Evolutionary conservation across 2,329 filamentous ascomycete species (phyloP), one percentile per base, ranked within the genome.

Genomic region (Boeremia lycopersici): DNA sequence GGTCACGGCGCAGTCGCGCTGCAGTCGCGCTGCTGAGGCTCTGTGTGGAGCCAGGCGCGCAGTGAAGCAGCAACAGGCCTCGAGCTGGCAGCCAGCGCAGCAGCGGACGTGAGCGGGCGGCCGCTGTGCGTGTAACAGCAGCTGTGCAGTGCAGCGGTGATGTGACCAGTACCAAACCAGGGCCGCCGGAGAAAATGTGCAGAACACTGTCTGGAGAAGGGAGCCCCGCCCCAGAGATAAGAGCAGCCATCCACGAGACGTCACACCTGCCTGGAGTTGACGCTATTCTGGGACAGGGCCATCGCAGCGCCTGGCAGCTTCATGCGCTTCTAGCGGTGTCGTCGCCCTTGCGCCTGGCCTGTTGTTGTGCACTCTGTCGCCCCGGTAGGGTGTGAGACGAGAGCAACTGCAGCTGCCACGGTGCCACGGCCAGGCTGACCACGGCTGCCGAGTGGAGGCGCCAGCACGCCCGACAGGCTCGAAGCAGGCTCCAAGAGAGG

Each of bases 331-430:
- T 48, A 38, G 28, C 33, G 50, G 39, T 45, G n/a, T 31, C 30
- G 26, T 50, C 47, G 36, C 46, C 41, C 52, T 55, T 55, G 52
- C 52, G 52, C 52, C 52, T 55, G 46, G 46, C 47, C 29, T 49
- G n/a, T 46, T 46, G 40, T 31, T 49, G 41, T 48, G 34, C 51
- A 48, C 40, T 48, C 39, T 48, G 31, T 48, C 28, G 34, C 33
- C n/a, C 33, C 41, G 44, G 39, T 33, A 53, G 45, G 44, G 34
- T 44, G 31, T 48, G 44, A 53, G 39, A 53, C 50, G 38, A 48
- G 40, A 48, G 39, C 45, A 48, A 38, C 51, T 48, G 39, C 45
- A 48, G 31, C 51, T 48, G 45, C 51, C 40, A 44, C 39, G 29
- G 52, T 36, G 34, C 34, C 15, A 44, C 51, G 11, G 25, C 8